These are phyloP conservation scores for Aegilops bicornis DNA, from an alignment of 176 grass and related monocot species.

Conservation along the genomic window DNA sequence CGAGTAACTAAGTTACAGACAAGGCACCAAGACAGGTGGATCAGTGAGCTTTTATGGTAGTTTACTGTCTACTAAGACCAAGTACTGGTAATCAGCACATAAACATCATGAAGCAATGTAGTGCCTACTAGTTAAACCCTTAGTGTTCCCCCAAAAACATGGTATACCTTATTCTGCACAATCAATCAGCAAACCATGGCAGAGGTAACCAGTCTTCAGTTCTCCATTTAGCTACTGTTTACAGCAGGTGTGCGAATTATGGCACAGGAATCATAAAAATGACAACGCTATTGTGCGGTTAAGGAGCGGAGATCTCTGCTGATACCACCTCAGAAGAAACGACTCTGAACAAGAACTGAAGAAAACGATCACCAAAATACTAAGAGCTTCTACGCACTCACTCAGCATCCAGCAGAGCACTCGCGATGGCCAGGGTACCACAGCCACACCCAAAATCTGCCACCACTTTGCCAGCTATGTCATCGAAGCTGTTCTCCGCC, in stretches of 20 bases:
- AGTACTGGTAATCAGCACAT: background rate
- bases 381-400: slow-evolving; percentile 43
- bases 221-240: background rate
- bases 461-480: slow-evolving; percentile 84
- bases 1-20: background rate
- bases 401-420: slow-evolving; percentile 84
- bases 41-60: background rate
- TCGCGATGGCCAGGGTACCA: slow-evolving; percentile 68
- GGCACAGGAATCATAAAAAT: background rate
- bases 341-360: background rate
- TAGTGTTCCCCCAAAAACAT: background rate
- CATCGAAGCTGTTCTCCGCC: slow-evolving; percentile 77
- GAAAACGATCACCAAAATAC: background rate
- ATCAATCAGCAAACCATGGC: background rate
- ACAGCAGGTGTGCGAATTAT: background rate
- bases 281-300: background rate
- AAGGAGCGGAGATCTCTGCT: background rate
- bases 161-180: background rate
- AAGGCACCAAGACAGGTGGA: background rate
- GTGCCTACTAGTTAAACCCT: background rate
- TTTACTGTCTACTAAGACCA: background rate
- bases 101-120: background rate
- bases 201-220: background rate
- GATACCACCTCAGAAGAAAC: background rate
- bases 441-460: slow-evolving; percentile 97